These are phyloP conservation scores for Arthrobotrys sphaeroides DNA, from an alignment of 2,329 filamentous ascomycete genomes.

Conservation along the genomic window DNA sequence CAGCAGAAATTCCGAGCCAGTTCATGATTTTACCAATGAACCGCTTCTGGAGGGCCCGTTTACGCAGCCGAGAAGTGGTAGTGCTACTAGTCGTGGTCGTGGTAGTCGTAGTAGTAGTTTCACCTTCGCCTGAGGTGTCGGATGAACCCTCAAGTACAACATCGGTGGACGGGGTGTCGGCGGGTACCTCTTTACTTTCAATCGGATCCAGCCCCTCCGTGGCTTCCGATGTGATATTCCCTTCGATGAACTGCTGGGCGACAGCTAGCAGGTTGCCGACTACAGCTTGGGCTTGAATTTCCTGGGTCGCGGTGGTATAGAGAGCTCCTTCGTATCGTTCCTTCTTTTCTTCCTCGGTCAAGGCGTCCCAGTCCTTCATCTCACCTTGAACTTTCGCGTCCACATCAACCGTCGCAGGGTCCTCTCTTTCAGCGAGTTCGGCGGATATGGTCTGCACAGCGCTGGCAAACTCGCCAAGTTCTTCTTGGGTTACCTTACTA, in stretches of 20 bases:
- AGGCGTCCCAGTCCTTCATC: neutral
- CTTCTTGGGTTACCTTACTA: neutral
- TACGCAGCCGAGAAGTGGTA: neutral
- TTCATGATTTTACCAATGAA: constrained; percentile 1
- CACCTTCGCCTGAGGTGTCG: neutral
- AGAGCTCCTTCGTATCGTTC: neutral
- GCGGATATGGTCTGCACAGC: neutral
- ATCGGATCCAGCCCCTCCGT: neutral
- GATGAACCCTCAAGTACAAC: neutral
- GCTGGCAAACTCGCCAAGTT: neutral
- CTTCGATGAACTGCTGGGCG: neutral
- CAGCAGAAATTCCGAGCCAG: constrained; percentile 2
- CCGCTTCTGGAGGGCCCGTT: constrained; percentile 18
- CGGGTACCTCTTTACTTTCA: neutral
- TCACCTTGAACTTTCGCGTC: neutral
- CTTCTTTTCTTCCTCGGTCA: neutral
- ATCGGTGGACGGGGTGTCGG: too few species aligned
- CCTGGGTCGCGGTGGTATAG: neutral
- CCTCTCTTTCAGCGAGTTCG: neutral
- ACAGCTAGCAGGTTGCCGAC: constrained; percentile 1
- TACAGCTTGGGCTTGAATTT: constrained; percentile 1
- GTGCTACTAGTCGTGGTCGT: too few species aligned
- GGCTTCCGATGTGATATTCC: constrained; percentile 9
- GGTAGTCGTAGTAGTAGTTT: too few species aligned
- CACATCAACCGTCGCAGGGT: constrained; percentile 7